phyloP scores from a whole-genome alignment of 2,329 filamentous ascomycete genomes.

The Calonectria ilicicola region DNA sequence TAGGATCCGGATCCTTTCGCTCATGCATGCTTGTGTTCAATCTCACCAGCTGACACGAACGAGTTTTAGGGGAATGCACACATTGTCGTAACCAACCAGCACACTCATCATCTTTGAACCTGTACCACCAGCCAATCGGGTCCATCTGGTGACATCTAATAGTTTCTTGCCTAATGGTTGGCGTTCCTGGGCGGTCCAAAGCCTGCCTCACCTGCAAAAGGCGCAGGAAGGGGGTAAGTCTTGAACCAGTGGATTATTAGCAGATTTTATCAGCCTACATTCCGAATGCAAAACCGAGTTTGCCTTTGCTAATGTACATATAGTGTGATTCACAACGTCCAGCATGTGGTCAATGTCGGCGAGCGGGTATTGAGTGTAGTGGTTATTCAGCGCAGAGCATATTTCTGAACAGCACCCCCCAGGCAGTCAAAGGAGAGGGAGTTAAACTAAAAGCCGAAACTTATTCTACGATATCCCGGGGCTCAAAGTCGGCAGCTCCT shows the following conservation, averaged over 20 bases:
- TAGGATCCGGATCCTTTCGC: not conserved
- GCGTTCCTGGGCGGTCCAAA: conserved; percentile 23
- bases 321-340: conserved; percentile 14
- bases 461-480: not conserved
- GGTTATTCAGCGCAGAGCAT: not conserved
- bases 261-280: not conserved
- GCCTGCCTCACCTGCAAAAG: conserved; percentile 25
- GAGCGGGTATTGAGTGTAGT: not conserved
- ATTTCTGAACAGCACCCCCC: not conserved
- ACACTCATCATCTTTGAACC: no score
- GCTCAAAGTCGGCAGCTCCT: not conserved
- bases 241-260: not conserved
- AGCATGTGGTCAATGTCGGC: conserved; percentile 1
- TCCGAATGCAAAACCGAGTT: not conserved
- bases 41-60: not conserved
- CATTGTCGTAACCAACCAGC: no score
- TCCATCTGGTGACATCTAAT: not conserved
- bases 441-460: not conserved
- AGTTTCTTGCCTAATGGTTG: conserved; percentile 14
- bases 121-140: not conserved
- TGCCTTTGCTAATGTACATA: not conserved
- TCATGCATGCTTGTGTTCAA: not conserved
- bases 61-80: not conserved
- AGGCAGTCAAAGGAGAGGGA: not conserved
- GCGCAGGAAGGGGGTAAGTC: conserved; percentile 26